Evolutionary conservation across 2,329 filamentous ascomycete species (phyloP), one percentile per base, ranked within the genome.

Genomic region (Colletotrichum destructivum): DNA sequence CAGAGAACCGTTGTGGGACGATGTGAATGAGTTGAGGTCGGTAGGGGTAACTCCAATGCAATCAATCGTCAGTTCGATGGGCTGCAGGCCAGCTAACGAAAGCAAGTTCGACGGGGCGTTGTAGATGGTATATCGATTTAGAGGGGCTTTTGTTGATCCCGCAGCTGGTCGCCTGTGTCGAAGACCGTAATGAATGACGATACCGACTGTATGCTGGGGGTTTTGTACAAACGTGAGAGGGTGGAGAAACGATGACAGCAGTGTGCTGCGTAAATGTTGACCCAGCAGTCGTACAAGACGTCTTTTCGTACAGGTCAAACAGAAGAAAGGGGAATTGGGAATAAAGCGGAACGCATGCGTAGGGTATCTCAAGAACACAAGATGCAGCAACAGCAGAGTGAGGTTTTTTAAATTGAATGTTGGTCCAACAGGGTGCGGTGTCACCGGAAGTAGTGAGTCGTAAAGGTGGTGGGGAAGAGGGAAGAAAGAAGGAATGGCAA

Each of bases 101-200:
- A 11, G 35, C 35, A 38, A 11, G 35, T 38, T 38, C 9, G 35
- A 11, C 8, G 9, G 35, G 35, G 35, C 9, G 35, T 38, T 38
- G 8, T 38, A 2, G 35, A 38, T 38, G 35, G 35, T 38, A 38
- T 38, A 11, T 38, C 2, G 35, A 2, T 38, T 11, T 9, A 38
- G 8, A 35, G 31, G 31, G 8, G 1, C 2, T 9, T 8, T 35
- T 35, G 31, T 38, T 38, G 35, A 38, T 38, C 2, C 35, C 9
- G 9, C 35, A 11, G 55, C n/a, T 23, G n/a, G n/a, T 42, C 35
- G 12, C 13, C 15, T 42, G 35, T 4, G 38, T 42, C n/a, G n/a
- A 57, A 38, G 38, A 57, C n/a, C n/a, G 35, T 57, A 21, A 16
- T 42, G 54, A 15, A 42, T 57, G 55, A 57, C 38, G n/a, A 40